A percentile compares a stretch with the other conserved stretches of the same genome.
Evolutionary conservation across 1,284 basidiomycete species (phyloP).

Genomic region (Takashimella tepidaria): DNA sequence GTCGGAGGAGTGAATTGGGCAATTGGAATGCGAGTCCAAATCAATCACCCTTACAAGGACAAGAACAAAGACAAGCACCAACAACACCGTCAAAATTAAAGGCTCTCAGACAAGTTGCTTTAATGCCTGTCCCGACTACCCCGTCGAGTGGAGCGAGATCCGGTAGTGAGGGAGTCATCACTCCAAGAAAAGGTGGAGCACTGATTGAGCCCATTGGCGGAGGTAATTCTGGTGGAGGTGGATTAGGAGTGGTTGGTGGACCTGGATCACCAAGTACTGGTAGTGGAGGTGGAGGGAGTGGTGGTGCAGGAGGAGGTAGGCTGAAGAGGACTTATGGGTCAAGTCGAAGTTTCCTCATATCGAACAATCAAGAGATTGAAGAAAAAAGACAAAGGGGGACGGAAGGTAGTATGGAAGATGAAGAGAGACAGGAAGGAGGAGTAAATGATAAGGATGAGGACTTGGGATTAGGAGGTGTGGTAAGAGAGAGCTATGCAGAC

Average conservation of each 20-base stretch:
- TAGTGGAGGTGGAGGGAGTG: not conserved
- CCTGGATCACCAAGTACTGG: not conserved
- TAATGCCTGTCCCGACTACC: constrained; percentile 18
- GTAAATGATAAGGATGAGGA: not conserved
- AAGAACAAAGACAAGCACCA: too few relatives aligned
- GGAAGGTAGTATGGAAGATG: too few relatives aligned
- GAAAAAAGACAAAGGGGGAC: too few relatives aligned
- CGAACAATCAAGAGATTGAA: too few relatives aligned
- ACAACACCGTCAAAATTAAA: constrained; percentile 15
- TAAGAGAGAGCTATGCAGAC: constrained; percentile 40
- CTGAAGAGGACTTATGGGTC: constrained; percentile 34
- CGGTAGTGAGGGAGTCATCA: not conserved
- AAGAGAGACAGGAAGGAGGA: constrained; percentile 5
- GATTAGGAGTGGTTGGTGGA: constrained; percentile 1
- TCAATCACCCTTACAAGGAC: too few relatives aligned
- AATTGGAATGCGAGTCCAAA: too few relatives aligned
- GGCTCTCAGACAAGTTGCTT: constrained; percentile 5
- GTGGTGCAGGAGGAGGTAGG: constrained; percentile 13
- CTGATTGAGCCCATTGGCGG: constrained; percentile 2
- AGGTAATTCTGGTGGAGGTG: not conserved
- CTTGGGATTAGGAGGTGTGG: not conserved
- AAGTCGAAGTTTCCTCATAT: constrained; percentile 20
- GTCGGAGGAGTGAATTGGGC: not conserved
- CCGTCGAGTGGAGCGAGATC: constrained; percentile 7
- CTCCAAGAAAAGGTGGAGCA: constrained; percentile 2